Base-by-base conservation (phyloP, 768 basidiomycete genomes). In the Hypsizygus marmoreus region DNA sequence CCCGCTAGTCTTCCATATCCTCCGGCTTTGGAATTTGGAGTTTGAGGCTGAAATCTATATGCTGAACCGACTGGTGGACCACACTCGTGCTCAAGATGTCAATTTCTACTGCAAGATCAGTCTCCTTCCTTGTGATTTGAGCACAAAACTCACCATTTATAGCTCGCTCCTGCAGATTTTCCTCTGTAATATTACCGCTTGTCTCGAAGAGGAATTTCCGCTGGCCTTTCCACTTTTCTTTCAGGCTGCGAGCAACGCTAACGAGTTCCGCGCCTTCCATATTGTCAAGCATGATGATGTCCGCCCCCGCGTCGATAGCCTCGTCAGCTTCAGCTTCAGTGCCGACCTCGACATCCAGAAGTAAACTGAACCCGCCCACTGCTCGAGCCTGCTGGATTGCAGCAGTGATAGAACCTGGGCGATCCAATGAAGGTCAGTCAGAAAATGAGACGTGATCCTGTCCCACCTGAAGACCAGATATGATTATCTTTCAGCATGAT, bases 401-500 rank as follows among this genome's bases (percentile, higher is more conserved):
- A 31, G 81, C 72, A 0, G 91, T 91, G 53, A 98, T 97, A 7
- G 94, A 97, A 22, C 95, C 94, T 86, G 49, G 40, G 33, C 37
- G 17, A 7, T 24, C 17, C 19, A 45, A 3, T 24, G 20, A 47
- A 26, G 19, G 30, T 28, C 22, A 53, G 25, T n/a, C n/a, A n/a
- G n/a, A n/a, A 54, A 32, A 46, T 37, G n/a, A 19, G 42, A 25
- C 28, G 32, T 26, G n/a, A n/a, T 75, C 47, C 58, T 82, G 32
- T 22, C 75, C 50, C 60, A 86, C 94, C 94, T 32, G 86, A 89
- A 3, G 94, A 95, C 95, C 94, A 97, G 61, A 98, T 91, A 63
- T 99, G 97, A 63, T 99, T 99, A 59, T 99, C 97, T 68, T 98
- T 98, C 59, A 99, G 81, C 97, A 99, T 99, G 61, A 99, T 95